Evolutionary conservation across 2,329 filamentous ascomycete genomes (phyloP), one percentile per base, ranked within the genome.

Genomic region (Colletotrichum melonis): DNA sequence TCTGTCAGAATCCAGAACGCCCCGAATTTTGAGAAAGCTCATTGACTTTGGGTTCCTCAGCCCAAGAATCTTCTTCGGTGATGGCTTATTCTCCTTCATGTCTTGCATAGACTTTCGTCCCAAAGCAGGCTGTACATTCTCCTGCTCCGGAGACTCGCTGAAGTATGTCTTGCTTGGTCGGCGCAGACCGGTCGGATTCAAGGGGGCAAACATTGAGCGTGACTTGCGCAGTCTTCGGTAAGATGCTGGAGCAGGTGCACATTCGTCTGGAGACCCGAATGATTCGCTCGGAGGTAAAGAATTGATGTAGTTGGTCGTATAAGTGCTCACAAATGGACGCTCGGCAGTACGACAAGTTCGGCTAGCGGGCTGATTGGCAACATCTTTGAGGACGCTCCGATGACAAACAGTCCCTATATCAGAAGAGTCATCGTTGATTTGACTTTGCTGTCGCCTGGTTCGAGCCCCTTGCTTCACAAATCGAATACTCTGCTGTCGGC

Each of bases 401-500:
- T 52, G 72, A 4, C 68, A 60, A 46, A 54, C 14, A 1, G 59
- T 46, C 24, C 42, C 42, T 19, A n/a, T 24, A 6, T 65, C 68
- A 24, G 60, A 63, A 9, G 59, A 64, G 32, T 16, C n/a, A 14
- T 52, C 66, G 22, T 38, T 32, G 22, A 4, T 46, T 30, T 35
- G 42, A 5, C 14, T 65, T 35, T 52, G 67, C 19, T 26, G 22
- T 6, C 19, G 55, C 38, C 42, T 63, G 3, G 64, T 46, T 4
- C 58, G 63, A 38, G 76, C 78, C 22, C 67, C 76, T 4, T 77
- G 76, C 5, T 76, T 76, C 35, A 86, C 83, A 74, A 90, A 92
- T 1, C 90, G 86, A 55, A 92, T 85, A 76, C 90, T 92, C 68
- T 88, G 87, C 69, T 87, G 85, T 8, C 84, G 85, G 54, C 78